Conservation (phyloP, 495 filamentous ascomycete species). For the Podospora bellae-mahoneyi region DNA sequence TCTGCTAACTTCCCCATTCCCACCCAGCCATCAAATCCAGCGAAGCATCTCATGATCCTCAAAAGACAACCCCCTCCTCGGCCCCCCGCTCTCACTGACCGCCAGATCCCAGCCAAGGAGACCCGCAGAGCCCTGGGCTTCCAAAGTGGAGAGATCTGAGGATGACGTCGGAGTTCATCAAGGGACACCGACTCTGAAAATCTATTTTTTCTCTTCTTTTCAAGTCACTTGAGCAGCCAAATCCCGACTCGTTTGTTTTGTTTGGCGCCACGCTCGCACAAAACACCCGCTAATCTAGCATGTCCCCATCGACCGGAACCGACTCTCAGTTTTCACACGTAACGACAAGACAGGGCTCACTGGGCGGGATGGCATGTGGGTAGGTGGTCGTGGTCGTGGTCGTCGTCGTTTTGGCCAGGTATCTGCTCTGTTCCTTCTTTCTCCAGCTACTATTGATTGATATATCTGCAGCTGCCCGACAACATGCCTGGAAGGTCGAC, state of each 20-base stretch:
- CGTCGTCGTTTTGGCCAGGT: not conserved
- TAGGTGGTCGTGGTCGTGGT: not conserved
- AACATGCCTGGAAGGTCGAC: conserved; percentile 4
- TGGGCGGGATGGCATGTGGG: not conserved
- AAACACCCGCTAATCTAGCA: conserved; percentile 15
- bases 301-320: conserved; percentile 12
- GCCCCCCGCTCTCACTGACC: conserved; percentile 2
- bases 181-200: not conserved
- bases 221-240: conserved; percentile 1
- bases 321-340: not conserved
- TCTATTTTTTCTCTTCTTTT: conserved; percentile 1
- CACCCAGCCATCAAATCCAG: not conserved
- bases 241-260: conserved; percentile 1
- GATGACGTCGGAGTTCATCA: conserved; percentile 3
- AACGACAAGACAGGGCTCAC: not conserved
- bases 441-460: conserved; percentile 9
- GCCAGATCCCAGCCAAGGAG: conserved; percentile 2
- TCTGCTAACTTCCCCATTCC: not conserved
- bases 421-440: not conserved
- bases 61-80: not conserved
- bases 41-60: not conserved
- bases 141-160: conserved; percentile 1
- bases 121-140: conserved; percentile 2
- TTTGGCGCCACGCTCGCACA: not conserved
- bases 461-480: conserved; percentile 15